Base-by-base conservation (phyloP, 2,329 filamentous ascomycete species). In the Fusarium sp. region DNA sequence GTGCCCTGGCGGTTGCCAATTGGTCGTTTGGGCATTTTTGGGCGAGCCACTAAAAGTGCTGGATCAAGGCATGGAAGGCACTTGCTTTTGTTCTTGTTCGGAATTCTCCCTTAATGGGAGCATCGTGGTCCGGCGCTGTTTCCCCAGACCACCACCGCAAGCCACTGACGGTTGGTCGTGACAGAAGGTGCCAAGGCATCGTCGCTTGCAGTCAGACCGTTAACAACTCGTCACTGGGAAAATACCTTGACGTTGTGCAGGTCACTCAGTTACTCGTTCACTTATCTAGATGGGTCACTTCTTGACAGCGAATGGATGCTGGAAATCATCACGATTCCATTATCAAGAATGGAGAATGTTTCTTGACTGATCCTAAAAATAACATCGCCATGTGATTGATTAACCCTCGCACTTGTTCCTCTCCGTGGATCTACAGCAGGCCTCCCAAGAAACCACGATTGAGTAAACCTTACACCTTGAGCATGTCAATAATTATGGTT, bases 311-410 rank as follows among this genome's bases (percentile, higher is more conserved):
- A 33, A 54, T 5, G 19, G n/a, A 46, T 30, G 40, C 15, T 40
- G 10, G 16, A 18, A 30, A 23, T 30, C 21, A 49, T 46, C 25
- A 40, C 30, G 23, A 23, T 40, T 54, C 18, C 15, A 38, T 40
- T 66, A 49, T 18, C 33, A 37, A 54, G 23, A 28, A 16, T 18
- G 6, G 32, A 25, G 13, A 49, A 33, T 61, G 30, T 40, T 47
- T 70, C 54, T 65, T 47, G 35, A 37, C 32, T 35, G 64, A n/a
- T 25, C 38, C 64, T 73, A 72, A 74, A 74, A 74, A 74, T 72
- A 74, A 60, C 54, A 32, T 50, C 7, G 53, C 67, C 63, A 57
- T 67, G 58, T 54, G 62, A 52, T 63, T 54, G 62, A 52, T 63
- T 32, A 32, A 69, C 47, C 64, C 47, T 69, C 56, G n/a, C 60